Conservation (phyloP, 164 flowering plant genomes). For the Saururus chinensis region DNA sequence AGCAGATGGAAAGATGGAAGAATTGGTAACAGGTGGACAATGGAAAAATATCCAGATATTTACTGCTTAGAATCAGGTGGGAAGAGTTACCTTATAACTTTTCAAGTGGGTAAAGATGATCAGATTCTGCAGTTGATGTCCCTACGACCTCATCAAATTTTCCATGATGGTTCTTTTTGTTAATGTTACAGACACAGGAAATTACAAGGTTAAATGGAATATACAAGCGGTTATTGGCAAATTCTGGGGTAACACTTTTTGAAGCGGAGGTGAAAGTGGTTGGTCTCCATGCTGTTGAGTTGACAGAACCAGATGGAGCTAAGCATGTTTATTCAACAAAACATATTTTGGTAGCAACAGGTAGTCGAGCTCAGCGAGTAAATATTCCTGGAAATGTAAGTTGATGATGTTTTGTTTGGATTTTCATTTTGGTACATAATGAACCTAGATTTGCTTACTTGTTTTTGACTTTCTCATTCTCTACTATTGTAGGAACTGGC, state of each 20-base stretch:
- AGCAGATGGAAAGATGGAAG: not conserved
- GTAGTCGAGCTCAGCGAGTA: slow-evolving; percentile 80
- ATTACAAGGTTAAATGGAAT: slow-evolving; percentile 75
- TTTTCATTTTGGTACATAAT: not conserved
- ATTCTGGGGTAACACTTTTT: slow-evolving; percentile 82
- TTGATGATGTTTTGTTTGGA: not conserved
- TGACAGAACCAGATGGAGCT: slow-evolving; percentile 81
- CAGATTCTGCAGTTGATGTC: not conserved
- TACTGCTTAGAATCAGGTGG: no score
- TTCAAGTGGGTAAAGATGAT: not conserved
- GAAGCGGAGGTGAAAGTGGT: slow-evolving; percentile 90
- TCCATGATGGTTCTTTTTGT: not conserved
- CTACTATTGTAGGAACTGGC: slow-evolving; percentile 52
- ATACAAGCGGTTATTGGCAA: slow-evolving; percentile 71
- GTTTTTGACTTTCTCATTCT: not conserved
- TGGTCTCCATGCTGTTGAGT: slow-evolving; percentile 88
- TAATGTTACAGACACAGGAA: slow-evolving; percentile 69
- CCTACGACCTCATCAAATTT: not conserved
- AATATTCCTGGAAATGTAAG: slow-evolving; percentile 78
- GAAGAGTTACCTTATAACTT: no score
- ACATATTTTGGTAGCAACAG: slow-evolving; percentile 91
- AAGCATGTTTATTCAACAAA: slow-evolving; percentile 66
- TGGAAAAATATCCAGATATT: not conserved
- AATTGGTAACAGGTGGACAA: not conserved
- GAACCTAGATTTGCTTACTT: not conserved